Percentiles rank a stretch among this genome's conserved stretches.
These are phyloP conservation scores for Wallacemonas sp. DNA, from an alignment of 208 protist species.

Conservation along the genomic window DNA sequence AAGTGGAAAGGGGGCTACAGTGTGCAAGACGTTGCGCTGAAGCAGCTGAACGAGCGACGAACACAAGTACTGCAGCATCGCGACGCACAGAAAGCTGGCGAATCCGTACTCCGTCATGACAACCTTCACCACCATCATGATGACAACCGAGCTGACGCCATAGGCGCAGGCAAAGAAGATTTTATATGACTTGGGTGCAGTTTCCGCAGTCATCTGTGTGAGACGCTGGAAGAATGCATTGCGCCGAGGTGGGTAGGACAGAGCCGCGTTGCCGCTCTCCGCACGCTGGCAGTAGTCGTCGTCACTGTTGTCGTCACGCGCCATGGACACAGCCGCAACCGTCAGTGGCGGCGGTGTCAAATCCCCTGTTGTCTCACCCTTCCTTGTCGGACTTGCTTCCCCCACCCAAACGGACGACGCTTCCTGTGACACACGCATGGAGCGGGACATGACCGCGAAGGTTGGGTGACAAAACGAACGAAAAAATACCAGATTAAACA, in stretches of 20 bases:
- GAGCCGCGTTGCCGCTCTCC: too few relatives aligned
- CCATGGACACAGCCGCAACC: too few relatives aligned
- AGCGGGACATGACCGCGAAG: too few relatives aligned
- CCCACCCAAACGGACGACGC: too few relatives aligned
- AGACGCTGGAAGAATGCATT: background rate
- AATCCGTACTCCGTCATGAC: slow-evolving; percentile 39
- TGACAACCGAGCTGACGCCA: slow-evolving; percentile 18
- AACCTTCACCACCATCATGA: slow-evolving; percentile 38
- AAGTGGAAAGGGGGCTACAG: slow-evolving; percentile 12
- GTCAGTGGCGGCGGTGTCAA: too few relatives aligned
- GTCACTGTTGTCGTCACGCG: too few relatives aligned
- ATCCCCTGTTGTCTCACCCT: too few relatives aligned
- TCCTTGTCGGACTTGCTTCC: too few relatives aligned
- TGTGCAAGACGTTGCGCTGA: background rate
- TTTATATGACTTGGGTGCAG: slow-evolving; percentile 4
- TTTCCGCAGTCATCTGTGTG: background rate
- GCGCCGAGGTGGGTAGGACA: background rate
- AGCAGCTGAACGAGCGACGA: slow-evolving; percentile 8
- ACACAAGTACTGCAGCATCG: slow-evolving; percentile 23
- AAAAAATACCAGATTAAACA: too few relatives aligned
- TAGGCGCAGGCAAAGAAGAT: slow-evolving; percentile 20
- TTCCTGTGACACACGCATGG: too few relatives aligned
- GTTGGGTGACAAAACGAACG: too few relatives aligned
- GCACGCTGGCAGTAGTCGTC: too few relatives aligned
- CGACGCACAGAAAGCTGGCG: slow-evolving; percentile 24